phyloP scores from a whole-genome alignment of 176 grass and related monocot species.

The Hordeum vulgare region MorexV3_pseudomolecules_assembly NC_058524.1:523444080-523444579 shows the following conservation, averaged over 20 bases:
- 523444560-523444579: neutral
- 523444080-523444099: constrained; percentile 66
- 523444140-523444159: constrained; percentile 12
- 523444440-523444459: neutral
- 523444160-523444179: constrained; percentile 53
- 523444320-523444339: no score
- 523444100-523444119: constrained; percentile 20
- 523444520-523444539: neutral
- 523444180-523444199: constrained; percentile 19
- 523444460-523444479: no score
- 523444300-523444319: no score
- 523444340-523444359: no score
- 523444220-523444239: neutral
- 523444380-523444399: neutral
- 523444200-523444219: neutral
- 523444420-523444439: neutral
- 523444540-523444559: neutral
- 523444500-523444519: neutral
- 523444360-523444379: neutral
- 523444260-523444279: neutral
- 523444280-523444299: neutral
- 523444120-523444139: constrained; percentile 31
- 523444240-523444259: neutral
- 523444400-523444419: neutral
- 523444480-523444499: no score